Evolutionary conservation across 805 yeast species (phyloP).

Genomic region (Maudiozyma barnettii): DNA sequence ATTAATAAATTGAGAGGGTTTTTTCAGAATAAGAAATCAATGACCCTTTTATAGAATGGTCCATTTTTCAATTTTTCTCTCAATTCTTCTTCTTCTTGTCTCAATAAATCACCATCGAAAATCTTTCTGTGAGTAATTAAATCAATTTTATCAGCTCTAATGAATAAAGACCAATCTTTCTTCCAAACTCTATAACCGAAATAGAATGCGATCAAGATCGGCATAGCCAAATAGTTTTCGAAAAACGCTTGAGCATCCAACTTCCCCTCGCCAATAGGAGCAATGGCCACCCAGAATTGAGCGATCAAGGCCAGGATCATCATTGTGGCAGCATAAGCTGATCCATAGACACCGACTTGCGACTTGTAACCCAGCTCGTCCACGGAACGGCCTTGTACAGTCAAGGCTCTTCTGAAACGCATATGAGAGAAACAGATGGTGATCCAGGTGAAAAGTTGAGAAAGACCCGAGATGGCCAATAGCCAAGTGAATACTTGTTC

Average conservation of each 20-base stretch:
- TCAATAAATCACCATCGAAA: conserved; percentile 28
- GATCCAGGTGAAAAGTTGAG: conserved; percentile 56
- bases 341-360: conserved; percentile 44
- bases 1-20: background rate
- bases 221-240: conserved; percentile 39
- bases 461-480: conserved; percentile 51
- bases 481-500: conserved; percentile 56
- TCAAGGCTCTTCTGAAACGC: conserved; percentile 50
- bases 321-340: conserved; percentile 42
- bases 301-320: conserved; percentile 44
- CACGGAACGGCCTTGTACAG: conserved; percentile 41
- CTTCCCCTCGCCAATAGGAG: conserved; percentile 36
- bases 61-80: conserved; percentile 20
- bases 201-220: conserved; percentile 37
- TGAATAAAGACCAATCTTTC: conserved; percentile 33
- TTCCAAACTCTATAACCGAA: conserved; percentile 39
- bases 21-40: conserved; percentile 27
- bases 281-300: conserved; percentile 59
- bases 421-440: conserved; percentile 48
- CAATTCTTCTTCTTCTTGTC: conserved; percentile 28
- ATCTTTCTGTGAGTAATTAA: conserved; percentile 22
- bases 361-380: conserved; percentile 46
- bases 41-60: conserved; percentile 18
- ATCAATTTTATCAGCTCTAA: conserved; percentile 26
- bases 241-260: conserved; percentile 37